Conservation (phyloP, 176 grass and related monocot species). For the maize (Zea mays) region DNA sequence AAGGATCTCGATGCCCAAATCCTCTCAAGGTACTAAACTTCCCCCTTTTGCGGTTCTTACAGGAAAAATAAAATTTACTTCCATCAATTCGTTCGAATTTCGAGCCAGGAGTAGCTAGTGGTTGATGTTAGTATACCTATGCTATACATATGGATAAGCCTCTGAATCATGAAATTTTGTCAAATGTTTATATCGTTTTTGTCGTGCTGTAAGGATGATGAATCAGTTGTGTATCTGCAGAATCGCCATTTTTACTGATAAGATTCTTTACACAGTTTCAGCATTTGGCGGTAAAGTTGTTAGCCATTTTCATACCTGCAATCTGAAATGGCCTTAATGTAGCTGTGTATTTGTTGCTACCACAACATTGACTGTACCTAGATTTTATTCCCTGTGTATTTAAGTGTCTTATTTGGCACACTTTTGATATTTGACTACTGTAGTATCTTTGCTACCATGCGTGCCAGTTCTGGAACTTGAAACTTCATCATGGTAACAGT, state of each 20-base stretch:
- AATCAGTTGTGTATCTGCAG: background rate
- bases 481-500: background rate
- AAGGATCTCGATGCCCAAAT: conserved; percentile 70
- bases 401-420: background rate
- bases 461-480: background rate
- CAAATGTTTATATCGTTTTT: background rate
- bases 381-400: background rate
- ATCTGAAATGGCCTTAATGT: background rate
- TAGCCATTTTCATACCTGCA: background rate
- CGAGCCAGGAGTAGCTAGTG: background rate
- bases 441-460: background rate
- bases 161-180: background rate
- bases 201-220: background rate
- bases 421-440: background rate
- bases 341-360: background rate
- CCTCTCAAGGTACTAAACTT: conserved; percentile 51
- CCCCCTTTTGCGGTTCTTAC: background rate
- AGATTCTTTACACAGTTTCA: background rate
- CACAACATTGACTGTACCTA: background rate
- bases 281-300: background rate
- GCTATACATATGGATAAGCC: background rate
- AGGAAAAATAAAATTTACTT: background rate
- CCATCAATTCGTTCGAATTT: background rate
- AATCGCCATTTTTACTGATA: background rate
- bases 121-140: background rate